Percentiles rank a stretch among this genome's conserved stretches.
Evolutionary conservation across 1,139 yeast species (phyloP).

Genomic region (Yamadazyma atlantica): DNA sequence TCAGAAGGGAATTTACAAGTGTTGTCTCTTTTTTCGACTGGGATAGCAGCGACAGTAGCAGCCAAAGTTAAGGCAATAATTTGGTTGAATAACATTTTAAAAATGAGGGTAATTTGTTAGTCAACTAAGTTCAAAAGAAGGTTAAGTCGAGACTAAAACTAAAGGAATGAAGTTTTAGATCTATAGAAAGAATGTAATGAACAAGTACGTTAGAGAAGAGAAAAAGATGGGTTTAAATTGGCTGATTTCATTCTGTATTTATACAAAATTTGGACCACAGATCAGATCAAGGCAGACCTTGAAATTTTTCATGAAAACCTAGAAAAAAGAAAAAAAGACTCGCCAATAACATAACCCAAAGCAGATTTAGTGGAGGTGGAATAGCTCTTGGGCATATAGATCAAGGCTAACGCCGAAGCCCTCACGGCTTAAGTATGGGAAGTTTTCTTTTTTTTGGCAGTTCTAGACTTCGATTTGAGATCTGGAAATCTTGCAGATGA

Average conservation of each 20-base stretch:
- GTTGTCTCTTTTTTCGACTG: conserved; percentile 28
- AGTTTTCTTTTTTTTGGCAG: conserved; percentile 2
- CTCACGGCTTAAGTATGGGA: no score
- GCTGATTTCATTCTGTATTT: conserved; percentile 3
- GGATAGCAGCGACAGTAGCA: conserved; percentile 29
- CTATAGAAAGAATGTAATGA: conserved; percentile 1
- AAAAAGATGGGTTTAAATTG: conserved; percentile 3
- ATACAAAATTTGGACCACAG: conserved; percentile 3
- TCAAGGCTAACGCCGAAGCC: no score
- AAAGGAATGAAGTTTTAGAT: background rate
- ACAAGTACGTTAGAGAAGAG: conserved; percentile 1
- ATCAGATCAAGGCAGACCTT: background rate
- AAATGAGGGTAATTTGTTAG: conserved; percentile 5
- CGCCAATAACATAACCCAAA: no score
- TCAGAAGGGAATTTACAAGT: conserved; percentile 69
- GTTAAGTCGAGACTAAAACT: background rate
- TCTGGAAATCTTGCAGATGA: conserved; percentile 1
- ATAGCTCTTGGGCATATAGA: no score
- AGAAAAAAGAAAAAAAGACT: background rate
- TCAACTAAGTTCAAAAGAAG: background rate
- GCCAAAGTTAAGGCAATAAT: conserved; percentile 18
- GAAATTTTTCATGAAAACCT: background rate
- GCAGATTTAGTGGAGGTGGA: no score
- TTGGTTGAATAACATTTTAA: conserved; percentile 21
- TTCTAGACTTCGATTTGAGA: conserved; percentile 4